Evolutionary conservation across 2,329 filamentous ascomycete species (phyloP), one percentile per base, ranked within the genome.

Genomic region (Stemphylium beticola): DNA sequence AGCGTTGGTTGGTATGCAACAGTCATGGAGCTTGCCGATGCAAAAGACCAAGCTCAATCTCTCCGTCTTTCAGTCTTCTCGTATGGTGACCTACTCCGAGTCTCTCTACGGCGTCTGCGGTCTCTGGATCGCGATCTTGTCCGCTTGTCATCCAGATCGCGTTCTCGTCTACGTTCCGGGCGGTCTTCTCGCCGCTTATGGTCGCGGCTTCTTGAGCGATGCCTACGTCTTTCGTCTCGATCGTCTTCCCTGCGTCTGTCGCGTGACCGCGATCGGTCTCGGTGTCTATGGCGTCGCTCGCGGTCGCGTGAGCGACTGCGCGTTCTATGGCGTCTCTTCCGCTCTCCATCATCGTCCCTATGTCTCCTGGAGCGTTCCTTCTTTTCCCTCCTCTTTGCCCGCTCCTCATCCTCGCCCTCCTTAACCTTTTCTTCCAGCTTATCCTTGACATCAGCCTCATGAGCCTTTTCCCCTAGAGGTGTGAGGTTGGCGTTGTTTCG

Each of bases 401-500:
- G 58, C 36, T 64, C 67, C n/a, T 58, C 61, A 6, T 64, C 57
- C 5, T 69, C 69, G 20, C 70, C 76, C 20, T 73, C 78, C 48
- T 74, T 79, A 29, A 71, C 75, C 40, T 78, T 77, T 56, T 82
- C 79, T 50, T 78, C 82, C 34, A 86, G 74, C 7, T 80, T 82
- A 54, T 79, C 81, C 53, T 83, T 79, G n/a, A 86, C 77, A 54
- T 86, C 82, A 3, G 79, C 83, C 24, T 89, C 72, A 34, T 73
- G 83, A 5, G 68, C 70, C 41, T 74, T 76, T 58, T 76, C 74
- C 9, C 72, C 88, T 10, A 96, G 75, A 0, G 90, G 82, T 17
- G 77, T 79, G 65, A 82, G 57, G 57, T 87, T 86, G 42, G 84
- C 85, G 72, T 95, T 96, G 2, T 83, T 84, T 0, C 80, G 79